Conservation (phyloP, 2,329 filamentous ascomycete genomes). For the Sporothrix euskadiensis region DNA sequence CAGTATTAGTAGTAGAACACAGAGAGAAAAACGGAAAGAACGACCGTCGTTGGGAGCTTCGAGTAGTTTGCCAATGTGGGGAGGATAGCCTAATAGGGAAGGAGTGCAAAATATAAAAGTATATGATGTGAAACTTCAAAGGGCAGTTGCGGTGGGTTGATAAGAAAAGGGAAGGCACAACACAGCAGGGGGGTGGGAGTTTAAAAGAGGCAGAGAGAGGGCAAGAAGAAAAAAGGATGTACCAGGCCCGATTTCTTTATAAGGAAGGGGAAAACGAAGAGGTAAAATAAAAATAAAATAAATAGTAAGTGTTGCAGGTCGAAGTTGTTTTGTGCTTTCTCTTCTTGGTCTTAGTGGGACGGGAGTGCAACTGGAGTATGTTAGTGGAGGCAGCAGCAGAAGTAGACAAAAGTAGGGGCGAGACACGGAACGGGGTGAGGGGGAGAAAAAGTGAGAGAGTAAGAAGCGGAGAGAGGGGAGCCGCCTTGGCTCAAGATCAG, state of each 20-base stretch:
- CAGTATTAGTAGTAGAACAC: not conserved
- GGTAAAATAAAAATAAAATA: not conserved
- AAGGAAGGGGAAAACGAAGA: not conserved
- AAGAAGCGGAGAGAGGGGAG: not conserved
- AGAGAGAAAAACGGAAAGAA: not conserved
- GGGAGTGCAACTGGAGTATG: not conserved
- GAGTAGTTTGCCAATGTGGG: not conserved
- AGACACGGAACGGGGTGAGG: not conserved
- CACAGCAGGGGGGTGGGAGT: not conserved
- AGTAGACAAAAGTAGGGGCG: not conserved
- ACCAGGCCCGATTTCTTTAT: not conserved
- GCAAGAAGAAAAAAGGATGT: too few species aligned
- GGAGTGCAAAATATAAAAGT: not conserved
- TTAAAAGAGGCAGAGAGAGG: not conserved
- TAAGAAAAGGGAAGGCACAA: slow-evolving; percentile 11
- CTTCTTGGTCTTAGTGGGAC: not conserved
- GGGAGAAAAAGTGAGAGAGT: not conserved
- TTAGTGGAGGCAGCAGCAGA: not conserved
- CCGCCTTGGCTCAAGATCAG: not conserved
- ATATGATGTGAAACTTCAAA: not conserved
- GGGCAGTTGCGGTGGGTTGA: not conserved
- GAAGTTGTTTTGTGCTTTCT: not conserved
- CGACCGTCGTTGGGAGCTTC: not conserved
- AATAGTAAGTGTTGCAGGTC: not conserved
- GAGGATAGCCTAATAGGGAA: not conserved